Evolutionary conservation across 176 grass and related monocot species (phyloP), one percentile per base, ranked within the genome.

Genomic region (Secale cereale): DNA sequence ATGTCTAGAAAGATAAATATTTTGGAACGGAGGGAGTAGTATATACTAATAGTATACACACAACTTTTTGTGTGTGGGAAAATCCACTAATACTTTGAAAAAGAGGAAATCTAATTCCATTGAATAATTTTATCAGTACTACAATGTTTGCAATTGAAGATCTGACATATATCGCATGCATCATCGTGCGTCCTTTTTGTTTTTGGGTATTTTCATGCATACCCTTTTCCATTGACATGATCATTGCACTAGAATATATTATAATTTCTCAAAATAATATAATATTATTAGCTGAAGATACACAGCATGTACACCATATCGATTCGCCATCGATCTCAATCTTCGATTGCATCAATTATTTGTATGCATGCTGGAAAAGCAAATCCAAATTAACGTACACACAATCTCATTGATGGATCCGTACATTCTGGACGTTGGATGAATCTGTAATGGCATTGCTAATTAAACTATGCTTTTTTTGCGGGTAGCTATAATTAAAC

Each of bases 141-240:
- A 52, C 19, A 52, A 52, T 52, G 48, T 52, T 52, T 52, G 5
- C 16, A 17, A 0, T 52, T 52, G 16, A 17, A 52, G 15, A 52
- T 19, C 48, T 46, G 48, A 52, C 16, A 52, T 52, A 27, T 63
- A 63, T 63, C 23, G 25, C 60, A 63, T 62, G 60, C 60, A 63
- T 70, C 60, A 37, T 71, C 35, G 81, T 65, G 6, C 35, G 36
- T 41, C 36, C 36, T 71, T 41, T 43, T 68, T 50, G 15, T 50
- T 48, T 48, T 52, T 19, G 48, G 16, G 16, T 52, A 52, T 52
- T 52, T 79, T 83, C 19, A 35, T 66, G 81, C 40, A 68, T 27
- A 46, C 6, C 65, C 31, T 84, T 89, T 76, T 74, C 23, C 40
- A 4, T 26, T 82, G 60, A 20, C 70, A 76, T 48, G 39, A 80